Percentiles rank a stretch among this genome's conserved stretches.
Evolutionary conservation across 1,284 basidiomycete species (phyloP).

Genomic region (Ceratobasidium sp.): DNA sequence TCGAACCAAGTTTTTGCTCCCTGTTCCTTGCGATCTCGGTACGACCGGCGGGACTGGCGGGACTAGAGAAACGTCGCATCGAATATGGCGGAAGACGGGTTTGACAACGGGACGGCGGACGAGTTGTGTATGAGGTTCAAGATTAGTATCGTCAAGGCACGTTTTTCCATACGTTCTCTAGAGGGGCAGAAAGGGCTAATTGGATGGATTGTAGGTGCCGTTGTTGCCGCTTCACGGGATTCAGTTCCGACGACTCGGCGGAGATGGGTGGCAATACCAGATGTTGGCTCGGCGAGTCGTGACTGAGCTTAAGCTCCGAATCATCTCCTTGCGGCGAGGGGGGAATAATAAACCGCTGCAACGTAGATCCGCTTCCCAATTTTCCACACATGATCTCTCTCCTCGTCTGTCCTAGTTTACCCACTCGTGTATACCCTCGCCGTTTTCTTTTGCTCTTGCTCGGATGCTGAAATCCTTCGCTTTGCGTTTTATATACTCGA

Average conservation of each 20-base stretch:
- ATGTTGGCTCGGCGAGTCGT: conserved; percentile 95
- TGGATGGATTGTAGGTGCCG: conserved; percentile 76
- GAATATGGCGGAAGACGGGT: conserved; percentile 74
- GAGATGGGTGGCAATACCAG: conserved; percentile 97
- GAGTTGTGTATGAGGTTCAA: conserved; percentile 91
- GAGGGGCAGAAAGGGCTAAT: not conserved
- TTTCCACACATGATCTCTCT: too few relatives aligned
- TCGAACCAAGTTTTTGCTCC: conserved; percentile 70
- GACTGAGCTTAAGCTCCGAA: conserved; percentile 89
- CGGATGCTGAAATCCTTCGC: too few relatives aligned
- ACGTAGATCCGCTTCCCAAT: too few relatives aligned
- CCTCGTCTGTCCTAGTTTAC: too few relatives aligned
- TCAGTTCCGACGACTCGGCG: conserved; percentile 92
- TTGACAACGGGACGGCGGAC: conserved; percentile 77
- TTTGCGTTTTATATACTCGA: too few relatives aligned
- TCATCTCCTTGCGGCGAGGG: too few relatives aligned
- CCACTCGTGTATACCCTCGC: too few relatives aligned
- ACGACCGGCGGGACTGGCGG: not conserved
- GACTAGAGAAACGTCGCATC: conserved; percentile 65
- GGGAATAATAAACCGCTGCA: too few relatives aligned
- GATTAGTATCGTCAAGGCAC: conserved; percentile 92
- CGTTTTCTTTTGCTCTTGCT: too few relatives aligned
- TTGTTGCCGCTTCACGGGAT: conserved; percentile 94
- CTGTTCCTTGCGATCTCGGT: conserved; percentile 76
- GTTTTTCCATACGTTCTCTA: conserved; percentile 53